Conservation (phyloP, 352 stramenopile species). For the Plasmopara viticola region DNA sequence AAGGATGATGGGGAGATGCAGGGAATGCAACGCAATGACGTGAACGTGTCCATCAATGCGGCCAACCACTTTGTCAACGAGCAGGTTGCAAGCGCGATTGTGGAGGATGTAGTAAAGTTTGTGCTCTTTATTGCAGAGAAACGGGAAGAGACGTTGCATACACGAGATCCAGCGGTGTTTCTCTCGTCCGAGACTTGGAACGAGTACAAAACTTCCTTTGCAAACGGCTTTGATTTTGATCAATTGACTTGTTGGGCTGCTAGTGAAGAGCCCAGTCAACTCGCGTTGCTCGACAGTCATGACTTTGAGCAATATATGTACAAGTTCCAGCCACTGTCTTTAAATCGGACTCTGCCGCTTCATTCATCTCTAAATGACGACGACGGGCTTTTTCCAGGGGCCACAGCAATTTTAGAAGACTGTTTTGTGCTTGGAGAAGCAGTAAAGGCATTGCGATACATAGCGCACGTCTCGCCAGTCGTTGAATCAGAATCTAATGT, state of each 20-base stretch:
- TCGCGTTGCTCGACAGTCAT: slow-evolving; percentile 22
- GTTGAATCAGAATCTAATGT: background rate
- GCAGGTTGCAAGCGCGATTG: slow-evolving; percentile 32
- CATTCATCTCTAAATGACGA: slow-evolving; percentile 15
- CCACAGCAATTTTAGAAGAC: slow-evolving; percentile 37
- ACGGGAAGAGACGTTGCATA: slow-evolving; percentile 42
- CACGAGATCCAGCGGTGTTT: slow-evolving; percentile 32
- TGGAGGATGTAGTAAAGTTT: slow-evolving; percentile 55
- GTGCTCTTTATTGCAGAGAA: slow-evolving; percentile 41
- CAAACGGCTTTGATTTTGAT: slow-evolving; percentile 8
- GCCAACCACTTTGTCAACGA: slow-evolving; percentile 36
- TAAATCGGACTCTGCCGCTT: slow-evolving; percentile 11
- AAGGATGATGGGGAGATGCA: slow-evolving; percentile 57
- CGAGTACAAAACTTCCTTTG: slow-evolving; percentile 52
- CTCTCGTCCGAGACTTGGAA: slow-evolving; percentile 40
- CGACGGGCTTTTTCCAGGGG: slow-evolving; percentile 44
- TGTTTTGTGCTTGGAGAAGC: slow-evolving; percentile 47
- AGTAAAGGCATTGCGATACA: slow-evolving; percentile 64
- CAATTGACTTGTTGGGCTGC: background rate
- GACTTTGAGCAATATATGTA: slow-evolving; percentile 45
- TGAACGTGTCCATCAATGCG: slow-evolving; percentile 26
- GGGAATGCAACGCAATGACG: slow-evolving; percentile 24
- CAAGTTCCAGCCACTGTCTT: slow-evolving; percentile 23
- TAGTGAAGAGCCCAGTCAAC: slow-evolving; percentile 5
- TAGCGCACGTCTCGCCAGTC: slow-evolving; percentile 12